phyloP scores from a whole-genome alignment of 202 grass and related monocot species.

The Carex arenaria region DNA sequence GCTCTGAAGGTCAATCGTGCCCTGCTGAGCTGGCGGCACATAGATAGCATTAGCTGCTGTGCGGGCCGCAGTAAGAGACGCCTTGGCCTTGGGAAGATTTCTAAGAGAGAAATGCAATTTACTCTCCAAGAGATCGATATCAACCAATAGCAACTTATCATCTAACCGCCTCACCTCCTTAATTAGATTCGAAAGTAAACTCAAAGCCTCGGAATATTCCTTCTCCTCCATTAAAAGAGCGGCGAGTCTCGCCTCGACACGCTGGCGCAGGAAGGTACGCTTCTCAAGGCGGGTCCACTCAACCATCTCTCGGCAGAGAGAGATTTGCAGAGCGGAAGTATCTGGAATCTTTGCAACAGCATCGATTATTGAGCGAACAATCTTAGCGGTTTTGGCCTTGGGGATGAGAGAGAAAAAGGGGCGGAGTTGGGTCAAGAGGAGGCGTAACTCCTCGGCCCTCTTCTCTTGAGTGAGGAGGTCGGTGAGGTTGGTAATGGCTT shows the following conservation, averaged over 20 bases:
- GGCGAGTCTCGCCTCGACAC: conserved; percentile 78
- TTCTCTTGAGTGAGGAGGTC: conserved; percentile 74
- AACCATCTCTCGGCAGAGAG: conserved; percentile 85
- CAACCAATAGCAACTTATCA: conserved; percentile 85
- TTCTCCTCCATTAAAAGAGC: conserved; percentile 68
- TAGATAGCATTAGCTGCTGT: conserved; percentile 93
- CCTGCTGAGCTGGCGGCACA: conserved; percentile 84
- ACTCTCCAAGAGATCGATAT: conserved; percentile 88
- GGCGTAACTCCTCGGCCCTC: conserved; percentile 60
- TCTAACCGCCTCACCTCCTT: conserved; percentile 90
- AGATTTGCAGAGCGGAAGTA: conserved; percentile 81
- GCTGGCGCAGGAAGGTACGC: conserved; percentile 73
- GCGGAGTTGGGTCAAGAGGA: conserved; percentile 79
- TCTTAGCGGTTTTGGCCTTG: conserved; percentile 94
- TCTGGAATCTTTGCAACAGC: conserved; percentile 73
- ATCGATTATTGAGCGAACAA: conserved; percentile 83
- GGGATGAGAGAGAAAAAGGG: conserved; percentile 76
- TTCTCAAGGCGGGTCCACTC: conserved; percentile 83
- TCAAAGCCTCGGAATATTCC: conserved; percentile 76
- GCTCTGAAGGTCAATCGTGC: conserved; percentile 87
- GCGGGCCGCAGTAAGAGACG: conserved; percentile 79
- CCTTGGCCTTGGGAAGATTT: conserved; percentile 91
- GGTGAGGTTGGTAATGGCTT: conserved; percentile 72
- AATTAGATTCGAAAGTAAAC: conserved; percentile 65
- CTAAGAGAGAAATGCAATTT: conserved; percentile 89